Conservation (phyloP, 345 rosid species). For the Eucalyptus marginata region DNA sequence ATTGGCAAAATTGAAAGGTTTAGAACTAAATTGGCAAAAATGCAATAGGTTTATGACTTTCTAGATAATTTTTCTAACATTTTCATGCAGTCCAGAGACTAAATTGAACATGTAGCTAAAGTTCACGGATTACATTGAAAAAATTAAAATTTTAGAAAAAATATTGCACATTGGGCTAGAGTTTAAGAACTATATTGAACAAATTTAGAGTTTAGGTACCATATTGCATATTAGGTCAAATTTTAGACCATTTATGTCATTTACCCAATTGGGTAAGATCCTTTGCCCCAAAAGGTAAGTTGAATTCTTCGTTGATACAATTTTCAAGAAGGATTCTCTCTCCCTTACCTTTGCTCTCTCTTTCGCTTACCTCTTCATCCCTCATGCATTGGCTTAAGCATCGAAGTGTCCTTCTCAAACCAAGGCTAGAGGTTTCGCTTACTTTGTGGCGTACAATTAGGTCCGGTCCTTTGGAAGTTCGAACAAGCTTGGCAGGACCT, state of each 20-base stretch:
- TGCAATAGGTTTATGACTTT: too few species aligned
- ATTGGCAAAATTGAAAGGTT: too few species aligned
- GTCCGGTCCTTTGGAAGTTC: background rate
- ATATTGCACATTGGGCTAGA: too few species aligned
- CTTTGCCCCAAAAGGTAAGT: background rate
- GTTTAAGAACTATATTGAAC: fast-evolving
- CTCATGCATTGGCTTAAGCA: background rate
- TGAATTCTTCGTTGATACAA: background rate
- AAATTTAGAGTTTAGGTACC: too few species aligned
- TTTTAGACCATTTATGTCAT: too few species aligned
- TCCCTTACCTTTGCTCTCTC: background rate
- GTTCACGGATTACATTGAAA: too few species aligned
- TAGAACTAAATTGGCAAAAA: fast-evolving
- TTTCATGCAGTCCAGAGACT: too few species aligned
- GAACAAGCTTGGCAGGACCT: background rate
- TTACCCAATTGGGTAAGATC: background rate
- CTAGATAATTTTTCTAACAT: fast-evolving
- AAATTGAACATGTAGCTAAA: too few species aligned
- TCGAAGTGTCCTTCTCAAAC: background rate
- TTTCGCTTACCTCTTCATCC: background rate
- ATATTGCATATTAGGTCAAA: fast-evolving
- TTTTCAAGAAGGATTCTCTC: background rate
- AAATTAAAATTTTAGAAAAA: too few species aligned
- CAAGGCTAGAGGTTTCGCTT: background rate
- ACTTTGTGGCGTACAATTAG: background rate